A percentile compares a stretch with the other conserved stretches of the same genome.
Conservation (phyloP, 2,329 filamentous ascomycete species). For the Aspergillus brunneoviolaceus region DNA sequence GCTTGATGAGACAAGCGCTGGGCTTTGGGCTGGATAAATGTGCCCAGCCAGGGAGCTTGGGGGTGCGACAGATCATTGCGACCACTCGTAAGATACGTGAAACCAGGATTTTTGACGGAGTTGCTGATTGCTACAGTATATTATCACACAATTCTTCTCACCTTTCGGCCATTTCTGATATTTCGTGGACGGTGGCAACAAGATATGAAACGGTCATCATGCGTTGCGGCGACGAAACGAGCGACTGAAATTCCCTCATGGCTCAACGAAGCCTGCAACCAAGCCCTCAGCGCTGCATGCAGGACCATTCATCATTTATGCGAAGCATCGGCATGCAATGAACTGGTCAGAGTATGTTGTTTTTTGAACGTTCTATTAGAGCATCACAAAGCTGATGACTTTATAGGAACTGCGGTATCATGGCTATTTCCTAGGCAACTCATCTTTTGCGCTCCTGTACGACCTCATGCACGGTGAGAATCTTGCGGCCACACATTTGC, state of each 20-base stretch:
- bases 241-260: slow-evolving; percentile 35
- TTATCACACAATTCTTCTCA: slow-evolving; percentile 45
- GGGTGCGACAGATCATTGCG: slow-evolving; percentile 44
- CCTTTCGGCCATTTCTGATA: slow-evolving; percentile 48
- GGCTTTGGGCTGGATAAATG: slow-evolving; percentile 38
- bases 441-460: slow-evolving; percentile 44
- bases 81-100: slow-evolving; percentile 36
- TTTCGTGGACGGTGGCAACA: slow-evolving; percentile 45
- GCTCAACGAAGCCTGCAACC: slow-evolving; percentile 48
- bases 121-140: slow-evolving; percentile 36
- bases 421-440: slow-evolving; percentile 46
- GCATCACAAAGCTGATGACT: neutral
- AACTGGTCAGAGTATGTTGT: slow-evolving; percentile 39
- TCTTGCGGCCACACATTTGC: slow-evolving; percentile 40
- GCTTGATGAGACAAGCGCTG: slow-evolving; percentile 27
- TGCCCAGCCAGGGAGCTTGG: slow-evolving; percentile 39
- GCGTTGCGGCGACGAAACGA: slow-evolving; percentile 13
- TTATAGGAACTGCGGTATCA: slow-evolving; percentile 47
- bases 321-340: slow-evolving; percentile 42
- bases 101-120: neutral
- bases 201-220: slow-evolving; percentile 25
- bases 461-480: slow-evolving; percentile 44
- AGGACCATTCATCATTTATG: slow-evolving; percentile 44
- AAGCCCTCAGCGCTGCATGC: slow-evolving; percentile 44
- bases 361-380: neutral